Percentiles rank a stretch among this genome's conserved stretches.
Evolutionary conservation across 306 rosid genomes (phyloP).

Genomic region (Hippophae rhamnoides): DNA sequence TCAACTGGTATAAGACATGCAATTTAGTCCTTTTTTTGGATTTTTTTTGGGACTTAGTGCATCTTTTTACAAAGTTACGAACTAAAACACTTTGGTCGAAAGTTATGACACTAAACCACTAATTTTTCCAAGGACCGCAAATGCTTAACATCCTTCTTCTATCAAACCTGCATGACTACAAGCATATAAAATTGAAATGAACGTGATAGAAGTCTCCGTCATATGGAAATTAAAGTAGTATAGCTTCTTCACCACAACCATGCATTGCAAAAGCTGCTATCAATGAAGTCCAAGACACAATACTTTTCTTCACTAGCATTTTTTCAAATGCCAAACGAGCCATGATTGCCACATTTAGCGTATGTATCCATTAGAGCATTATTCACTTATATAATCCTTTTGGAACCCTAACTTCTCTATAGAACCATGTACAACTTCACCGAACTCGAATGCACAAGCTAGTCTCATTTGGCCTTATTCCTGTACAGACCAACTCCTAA

Average conservation of each 20-base stretch:
- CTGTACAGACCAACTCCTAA: slow-evolving; percentile 41
- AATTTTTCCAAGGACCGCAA: too few species aligned
- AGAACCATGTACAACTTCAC: slow-evolving; percentile 54
- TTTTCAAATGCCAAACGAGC: slow-evolving; percentile 51
- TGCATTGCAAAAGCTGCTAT: slow-evolving; percentile 78
- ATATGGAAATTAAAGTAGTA: slow-evolving; percentile 31
- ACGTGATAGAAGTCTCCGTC: slow-evolving; percentile 55
- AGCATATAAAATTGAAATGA: slow-evolving; percentile 68
- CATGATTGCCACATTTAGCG: slow-evolving; percentile 64
- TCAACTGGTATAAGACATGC: too few species aligned
- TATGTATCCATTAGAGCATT: slow-evolving; percentile 69
- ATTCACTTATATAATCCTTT: slow-evolving; percentile 48
- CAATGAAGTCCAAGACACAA: slow-evolving; percentile 76
- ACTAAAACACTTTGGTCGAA: too few species aligned
- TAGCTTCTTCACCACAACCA: slow-evolving; percentile 69
- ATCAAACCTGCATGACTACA: slow-evolving; percentile 74
- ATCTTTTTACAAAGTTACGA: too few species aligned
- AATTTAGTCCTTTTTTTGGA: too few species aligned
- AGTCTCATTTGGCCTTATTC: slow-evolving; percentile 57
- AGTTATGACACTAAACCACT: too few species aligned
- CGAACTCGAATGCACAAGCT: slow-evolving; percentile 79
- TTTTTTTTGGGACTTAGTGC: too few species aligned
- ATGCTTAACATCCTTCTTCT: slow-evolving; percentile 35
- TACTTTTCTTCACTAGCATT: slow-evolving; percentile 39
- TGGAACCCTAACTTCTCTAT: slow-evolving; percentile 58